phyloP scores from a whole-genome alignment of 768 basidiomycete genomes.

The Boletellus emodensis region DNA sequence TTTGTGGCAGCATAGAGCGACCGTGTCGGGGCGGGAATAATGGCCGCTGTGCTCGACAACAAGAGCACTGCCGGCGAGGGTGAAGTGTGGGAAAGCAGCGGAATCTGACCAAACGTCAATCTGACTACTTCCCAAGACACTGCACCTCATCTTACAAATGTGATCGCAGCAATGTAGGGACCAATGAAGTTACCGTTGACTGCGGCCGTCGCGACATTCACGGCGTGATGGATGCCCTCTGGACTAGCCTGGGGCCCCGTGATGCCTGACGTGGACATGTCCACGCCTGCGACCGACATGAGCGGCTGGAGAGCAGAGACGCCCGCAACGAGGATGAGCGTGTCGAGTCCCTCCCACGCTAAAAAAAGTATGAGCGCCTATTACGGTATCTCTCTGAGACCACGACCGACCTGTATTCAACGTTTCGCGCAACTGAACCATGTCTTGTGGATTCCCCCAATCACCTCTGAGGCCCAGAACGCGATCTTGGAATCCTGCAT shows the following conservation, averaged over 20 bases:
- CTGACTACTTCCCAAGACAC: neutral
- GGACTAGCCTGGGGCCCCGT: slow-evolving; percentile 37
- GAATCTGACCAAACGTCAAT: slow-evolving; percentile 51
- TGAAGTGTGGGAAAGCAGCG: slow-evolving; percentile 64
- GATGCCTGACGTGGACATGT: slow-evolving; percentile 29
- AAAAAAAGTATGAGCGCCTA: slow-evolving; percentile 1
- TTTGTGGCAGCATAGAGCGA: slow-evolving; percentile 83
- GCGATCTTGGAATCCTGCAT: slow-evolving; percentile 20
- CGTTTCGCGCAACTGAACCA: slow-evolving; percentile 53
- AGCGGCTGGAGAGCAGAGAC: slow-evolving; percentile 79
- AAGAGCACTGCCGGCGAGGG: slow-evolving; percentile 69
- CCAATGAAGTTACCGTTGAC: slow-evolving; percentile 64
- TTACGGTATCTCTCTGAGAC: neutral
- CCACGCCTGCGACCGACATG: slow-evolving; percentile 62
- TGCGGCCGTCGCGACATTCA: slow-evolving; percentile 55
- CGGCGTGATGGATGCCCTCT: slow-evolving; percentile 57
- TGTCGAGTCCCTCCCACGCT: slow-evolving; percentile 86
- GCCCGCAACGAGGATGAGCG: slow-evolving; percentile 76
- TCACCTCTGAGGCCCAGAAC: slow-evolving; percentile 58
- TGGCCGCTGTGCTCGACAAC: slow-evolving; percentile 72
- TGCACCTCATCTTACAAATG: slow-evolving; percentile 53
- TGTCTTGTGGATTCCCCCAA: slow-evolving; percentile 60
- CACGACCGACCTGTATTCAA: slow-evolving; percentile 47
- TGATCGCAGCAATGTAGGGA: slow-evolving; percentile 62
- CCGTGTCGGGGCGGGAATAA: slow-evolving; percentile 83